Conservation (phyloP, 129 eudicot species). For the Chrysanthemum makinoi region DNA sequence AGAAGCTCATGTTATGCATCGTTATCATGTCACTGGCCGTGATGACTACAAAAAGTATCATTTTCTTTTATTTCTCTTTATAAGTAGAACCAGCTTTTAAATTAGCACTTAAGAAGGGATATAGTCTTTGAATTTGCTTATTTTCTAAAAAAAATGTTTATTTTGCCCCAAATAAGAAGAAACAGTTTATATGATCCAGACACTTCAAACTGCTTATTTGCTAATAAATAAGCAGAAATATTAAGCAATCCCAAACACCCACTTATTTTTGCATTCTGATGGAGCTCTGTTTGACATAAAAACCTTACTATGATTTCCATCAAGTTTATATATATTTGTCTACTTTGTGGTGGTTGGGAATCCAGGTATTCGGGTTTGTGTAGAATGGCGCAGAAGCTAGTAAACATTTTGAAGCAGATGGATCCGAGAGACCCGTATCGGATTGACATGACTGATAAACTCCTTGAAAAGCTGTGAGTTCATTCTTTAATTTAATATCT, state of each 20-base stretch:
- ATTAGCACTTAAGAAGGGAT: no score
- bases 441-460: slow-evolving; percentile 78
- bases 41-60: slow-evolving; percentile 86
- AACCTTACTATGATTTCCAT: neutral
- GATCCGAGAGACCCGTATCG: slow-evolving; percentile 77
- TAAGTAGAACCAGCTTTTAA: no score
- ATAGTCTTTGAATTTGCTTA: neutral
- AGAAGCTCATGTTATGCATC: slow-evolving; percentile 77
- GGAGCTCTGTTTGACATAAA: no score
- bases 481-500: neutral
- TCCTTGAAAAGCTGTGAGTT: slow-evolving; percentile 89
- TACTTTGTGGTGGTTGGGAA: slow-evolving; percentile 1
- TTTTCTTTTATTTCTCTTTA: neutral
- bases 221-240: no score
- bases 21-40: slow-evolving; percentile 82
- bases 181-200: no score
- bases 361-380: slow-evolving; percentile 75
- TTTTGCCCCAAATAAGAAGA: no score
- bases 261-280: neutral
- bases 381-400: slow-evolving; percentile 80
- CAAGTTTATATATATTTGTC: neutral
- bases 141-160: no score
- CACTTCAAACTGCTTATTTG: no score
- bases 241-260: neutral
- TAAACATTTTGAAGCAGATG: slow-evolving; percentile 91